Evolutionary conservation across 768 basidiomycete species (phyloP).

Genomic region (Collybia mongolica): DNA sequence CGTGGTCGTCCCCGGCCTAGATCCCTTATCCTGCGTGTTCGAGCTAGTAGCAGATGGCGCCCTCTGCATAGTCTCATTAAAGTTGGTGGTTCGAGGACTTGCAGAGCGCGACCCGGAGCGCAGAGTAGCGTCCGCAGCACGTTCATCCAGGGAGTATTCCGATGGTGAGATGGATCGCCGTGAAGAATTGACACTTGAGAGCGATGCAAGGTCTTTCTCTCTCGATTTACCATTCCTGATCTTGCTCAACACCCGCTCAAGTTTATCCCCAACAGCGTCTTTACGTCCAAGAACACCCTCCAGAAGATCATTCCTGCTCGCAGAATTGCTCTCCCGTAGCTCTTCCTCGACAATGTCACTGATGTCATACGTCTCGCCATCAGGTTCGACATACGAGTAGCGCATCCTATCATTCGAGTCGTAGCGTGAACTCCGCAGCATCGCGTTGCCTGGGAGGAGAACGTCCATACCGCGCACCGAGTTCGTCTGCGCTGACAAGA

Average conservation of each 20-base stretch:
- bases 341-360: conserved; percentile 92
- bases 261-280: conserved; percentile 64
- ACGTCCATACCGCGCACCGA: conserved; percentile 88
- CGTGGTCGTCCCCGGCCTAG: conserved; percentile 30
- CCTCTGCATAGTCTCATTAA: conserved; percentile 17
- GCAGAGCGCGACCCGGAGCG: conserved; percentile 35
- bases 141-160: conserved; percentile 56
- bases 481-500: conserved; percentile 80
- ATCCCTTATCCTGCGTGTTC: conserved; percentile 5
- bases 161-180: conserved; percentile 46
- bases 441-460: conserved; percentile 77
- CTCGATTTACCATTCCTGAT: conserved; percentile 63
- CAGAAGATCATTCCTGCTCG: conserved; percentile 58
- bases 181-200: conserved; percentile 27
- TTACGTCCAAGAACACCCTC: conserved; percentile 61
- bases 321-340: conserved; percentile 52
- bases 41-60: conserved; percentile 10
- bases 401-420: conserved; percentile 73
- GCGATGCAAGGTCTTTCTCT: conserved; percentile 28
- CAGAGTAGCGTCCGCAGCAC: conserved; percentile 14
- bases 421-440: conserved; percentile 81
- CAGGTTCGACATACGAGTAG: conserved; percentile 90
- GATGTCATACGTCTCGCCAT: conserved; percentile 91
- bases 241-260: conserved; percentile 74
- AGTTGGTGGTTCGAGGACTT: conserved; percentile 36